Percentiles rank a stretch among this genome's conserved stretches.
phyloP scores from a whole-genome alignment of 2,329 filamentous ascomycete species.

The Colletotrichum sp. region DNA sequence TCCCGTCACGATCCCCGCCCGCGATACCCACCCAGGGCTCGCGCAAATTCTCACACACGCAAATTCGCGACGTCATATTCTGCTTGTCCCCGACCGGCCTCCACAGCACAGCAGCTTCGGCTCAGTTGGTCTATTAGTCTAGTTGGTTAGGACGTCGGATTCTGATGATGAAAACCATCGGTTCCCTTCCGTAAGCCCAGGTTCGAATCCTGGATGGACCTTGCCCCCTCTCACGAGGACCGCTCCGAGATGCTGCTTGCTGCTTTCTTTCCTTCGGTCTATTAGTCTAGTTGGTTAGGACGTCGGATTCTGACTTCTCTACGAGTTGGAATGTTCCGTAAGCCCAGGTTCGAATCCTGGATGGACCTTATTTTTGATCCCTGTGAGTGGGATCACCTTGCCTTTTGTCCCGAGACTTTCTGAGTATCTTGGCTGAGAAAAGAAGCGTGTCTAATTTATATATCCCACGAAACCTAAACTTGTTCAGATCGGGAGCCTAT shows the following conservation, averaged over 20 bases:
- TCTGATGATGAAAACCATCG: background rate
- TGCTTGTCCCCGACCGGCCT: accelerated
- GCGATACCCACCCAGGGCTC: constrained; percentile 1
- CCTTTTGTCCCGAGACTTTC: background rate
- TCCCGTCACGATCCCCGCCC: background rate
- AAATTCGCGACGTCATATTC: background rate
- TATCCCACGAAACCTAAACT: background rate
- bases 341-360: constrained; percentile 18
- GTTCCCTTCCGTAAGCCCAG: constrained; percentile 16
- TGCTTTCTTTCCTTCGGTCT: background rate
- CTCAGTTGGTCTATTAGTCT: constrained; percentile 16
- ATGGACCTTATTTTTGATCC: background rate
- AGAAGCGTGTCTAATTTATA: background rate
- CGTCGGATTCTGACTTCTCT: constrained; percentile 8
- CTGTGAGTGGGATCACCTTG: background rate
- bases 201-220: constrained; percentile 23
- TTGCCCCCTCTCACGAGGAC: background rate
- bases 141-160: constrained; percentile 23
- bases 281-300: constrained; percentile 21
- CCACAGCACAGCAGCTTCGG: background rate
- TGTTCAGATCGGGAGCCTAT: background rate
- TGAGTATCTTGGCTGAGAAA: background rate
- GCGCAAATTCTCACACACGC: background rate
- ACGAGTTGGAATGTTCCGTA: background rate
- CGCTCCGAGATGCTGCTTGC: background rate